Evolutionary conservation across 257 asterid species (phyloP).

Genomic region (Parsonsia alboflavescens): DNA sequence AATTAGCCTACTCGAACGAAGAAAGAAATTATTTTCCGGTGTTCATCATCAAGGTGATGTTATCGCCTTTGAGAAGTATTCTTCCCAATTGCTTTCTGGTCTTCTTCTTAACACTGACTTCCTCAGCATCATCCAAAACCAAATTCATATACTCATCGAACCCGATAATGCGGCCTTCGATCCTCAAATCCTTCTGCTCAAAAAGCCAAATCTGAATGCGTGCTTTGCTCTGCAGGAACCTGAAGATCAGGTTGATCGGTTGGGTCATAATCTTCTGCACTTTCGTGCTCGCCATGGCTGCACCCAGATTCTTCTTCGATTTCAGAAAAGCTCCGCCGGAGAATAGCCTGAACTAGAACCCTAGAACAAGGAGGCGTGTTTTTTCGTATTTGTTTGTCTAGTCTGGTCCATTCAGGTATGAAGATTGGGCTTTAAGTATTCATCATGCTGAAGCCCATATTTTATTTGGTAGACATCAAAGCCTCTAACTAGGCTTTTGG

Average conservation of each 20-base stretch:
- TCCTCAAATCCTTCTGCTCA: slow-evolving; percentile 59
- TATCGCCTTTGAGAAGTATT: slow-evolving; percentile 48
- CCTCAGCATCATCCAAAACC: slow-evolving; percentile 58
- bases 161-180: slow-evolving; percentile 60
- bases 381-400: neutral
- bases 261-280: slow-evolving; percentile 67
- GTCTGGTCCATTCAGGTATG: too few relatives aligned
- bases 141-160: slow-evolving; percentile 58
- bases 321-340: neutral
- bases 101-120: slow-evolving; percentile 51
- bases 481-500: too few relatives aligned
- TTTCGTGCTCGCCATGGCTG: slow-evolving; percentile 57
- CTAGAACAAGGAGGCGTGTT: neutral
- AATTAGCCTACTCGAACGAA: neutral
- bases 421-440: neutral
- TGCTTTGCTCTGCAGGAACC: slow-evolving; percentile 58
- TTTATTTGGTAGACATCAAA: too few relatives aligned
- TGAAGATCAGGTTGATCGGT: slow-evolving; percentile 59
- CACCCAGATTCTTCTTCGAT: neutral
- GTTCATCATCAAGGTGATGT: slow-evolving; percentile 51
- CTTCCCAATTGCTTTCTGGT: slow-evolving; percentile 52
- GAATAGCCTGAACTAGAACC: neutral
- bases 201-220: slow-evolving; percentile 56
- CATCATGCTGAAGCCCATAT: neutral
- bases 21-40: slow-evolving; percentile 5